Percentiles rank a stretch among this genome's conserved stretches.
These are phyloP conservation scores for Geotrichum bryndzae DNA, from an alignment of 1,139 yeast species.

Conservation along the genomic window DNA sequence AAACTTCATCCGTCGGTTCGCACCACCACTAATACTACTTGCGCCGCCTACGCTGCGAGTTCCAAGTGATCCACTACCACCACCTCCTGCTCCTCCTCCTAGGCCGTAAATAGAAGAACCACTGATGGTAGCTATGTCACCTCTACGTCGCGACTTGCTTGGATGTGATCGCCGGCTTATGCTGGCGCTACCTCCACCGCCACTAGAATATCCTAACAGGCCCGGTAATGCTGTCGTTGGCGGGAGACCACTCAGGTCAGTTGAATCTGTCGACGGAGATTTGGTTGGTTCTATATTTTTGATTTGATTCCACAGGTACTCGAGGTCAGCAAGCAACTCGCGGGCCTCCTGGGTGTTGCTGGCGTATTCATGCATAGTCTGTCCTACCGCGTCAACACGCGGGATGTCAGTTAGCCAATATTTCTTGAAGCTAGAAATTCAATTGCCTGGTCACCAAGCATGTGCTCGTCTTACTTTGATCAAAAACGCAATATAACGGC, in stretches of 20 bases:
- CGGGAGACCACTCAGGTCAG: not conserved
- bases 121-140: not conserved
- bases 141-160: not conserved
- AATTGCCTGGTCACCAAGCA: not conserved
- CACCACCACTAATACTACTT: not conserved
- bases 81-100: not conserved
- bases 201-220: not conserved
- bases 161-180: not conserved
- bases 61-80: not conserved
- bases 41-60: not conserved
- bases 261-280: conserved; percentile 9
- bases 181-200: not conserved
- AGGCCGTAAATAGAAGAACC: not conserved
- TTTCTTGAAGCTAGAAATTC: not conserved
- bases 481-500: conserved; percentile 58
- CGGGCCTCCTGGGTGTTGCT: conserved; percentile 63
- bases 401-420: not conserved
- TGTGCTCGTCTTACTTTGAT: conserved; percentile 31
- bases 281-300: conserved; percentile 41
- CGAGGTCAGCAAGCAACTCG: conserved; percentile 60
- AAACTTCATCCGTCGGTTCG: not conserved
- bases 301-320: conserved; percentile 69
- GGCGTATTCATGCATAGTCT: conserved; percentile 69
- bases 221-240: conserved; percentile 1
- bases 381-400: conserved; percentile 22